phyloP scores from a whole-genome alignment of 2,329 filamentous ascomycete species.

The Chrysoporthe austroafricana region DNA sequence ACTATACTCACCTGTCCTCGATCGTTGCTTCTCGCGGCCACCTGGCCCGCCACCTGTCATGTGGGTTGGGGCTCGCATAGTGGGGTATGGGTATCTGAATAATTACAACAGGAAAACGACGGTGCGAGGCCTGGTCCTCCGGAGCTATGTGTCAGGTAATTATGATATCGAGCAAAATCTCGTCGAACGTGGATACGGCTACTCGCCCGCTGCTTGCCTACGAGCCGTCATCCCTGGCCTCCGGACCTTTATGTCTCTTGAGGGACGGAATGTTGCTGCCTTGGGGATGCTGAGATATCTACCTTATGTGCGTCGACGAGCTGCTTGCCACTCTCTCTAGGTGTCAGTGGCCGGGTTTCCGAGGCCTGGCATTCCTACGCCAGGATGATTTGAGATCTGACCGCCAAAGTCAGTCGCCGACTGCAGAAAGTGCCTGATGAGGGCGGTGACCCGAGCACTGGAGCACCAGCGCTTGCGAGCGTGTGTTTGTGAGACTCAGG shows the following conservation, averaged over 20 bases:
- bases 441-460: too few species aligned
- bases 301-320: neutral
- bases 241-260: neutral
- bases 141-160: neutral
- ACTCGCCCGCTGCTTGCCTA: neutral
- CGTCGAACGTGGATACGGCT: conserved; percentile 2
- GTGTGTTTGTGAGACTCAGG: too few species aligned
- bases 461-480: too few species aligned
- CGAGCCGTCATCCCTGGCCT: neutral
- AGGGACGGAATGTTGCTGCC: neutral
- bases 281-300: neutral
- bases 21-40: conserved; percentile 8
- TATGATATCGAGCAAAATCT: neutral
- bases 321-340: too few species aligned
- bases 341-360: neutral
- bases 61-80: neutral
- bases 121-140: neutral
- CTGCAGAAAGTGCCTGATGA: neutral
- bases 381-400: conserved; percentile 12
- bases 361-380: neutral
- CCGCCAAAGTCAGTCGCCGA: neutral
- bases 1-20: conserved; percentile 1
- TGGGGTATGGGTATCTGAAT: neutral
- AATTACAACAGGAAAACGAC: neutral
- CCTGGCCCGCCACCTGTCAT: neutral